Base-by-base conservation (phyloP, 2,329 filamentous ascomycete genomes). In the Penicillium sp. region DNA sequence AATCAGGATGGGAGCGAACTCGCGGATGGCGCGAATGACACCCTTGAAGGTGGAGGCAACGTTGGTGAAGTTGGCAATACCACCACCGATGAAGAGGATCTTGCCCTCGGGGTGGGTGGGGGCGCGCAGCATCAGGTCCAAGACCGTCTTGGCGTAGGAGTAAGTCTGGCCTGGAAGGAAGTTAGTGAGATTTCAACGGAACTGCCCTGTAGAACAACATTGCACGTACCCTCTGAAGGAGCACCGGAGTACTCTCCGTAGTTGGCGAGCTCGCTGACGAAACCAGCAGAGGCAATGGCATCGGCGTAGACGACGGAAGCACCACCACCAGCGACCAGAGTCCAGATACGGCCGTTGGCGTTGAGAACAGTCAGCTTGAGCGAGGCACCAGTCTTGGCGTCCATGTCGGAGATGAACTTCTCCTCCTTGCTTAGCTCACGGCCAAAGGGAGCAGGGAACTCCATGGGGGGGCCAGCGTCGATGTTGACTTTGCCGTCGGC, bases 1-100 rank as follows among this genome's bases (percentile, higher is more conserved):
- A 75, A 88, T 87, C 69, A 99, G 87, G 66, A 89, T 85, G 65
- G 88, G 88, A 62, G 93, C 86, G 70, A 94, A 92, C 81, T 98
- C 95, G 68, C 94, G 89, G 67, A 99, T 87, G 61, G 95, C 95
- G 71, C 92, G 90, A 78, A 99, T 99, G 79, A 99, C 94, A 84
- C 95, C 95, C 88, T 99, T 99, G 90, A 99, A 99, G 66, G 95
- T 99, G 72, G 90, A 95, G 62, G 95, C 95, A 57, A 99, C 95
- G 83, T 98, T 99, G 85, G 95, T 99, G 85, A 99, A 99, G 90
- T 99, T 99, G 86, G 95, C 95, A 86, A 99, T 99, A 86, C 95
- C 95, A 83, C 95, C 95, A 80, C 95, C 95, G 69, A 99, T 98
- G 87, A 99, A 99, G 67, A 99, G 89, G 55, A 99, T 92, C 87